Base-by-base conservation (phyloP, 2,329 filamentous ascomycete species). In the Aureobasidium lini region DNA sequence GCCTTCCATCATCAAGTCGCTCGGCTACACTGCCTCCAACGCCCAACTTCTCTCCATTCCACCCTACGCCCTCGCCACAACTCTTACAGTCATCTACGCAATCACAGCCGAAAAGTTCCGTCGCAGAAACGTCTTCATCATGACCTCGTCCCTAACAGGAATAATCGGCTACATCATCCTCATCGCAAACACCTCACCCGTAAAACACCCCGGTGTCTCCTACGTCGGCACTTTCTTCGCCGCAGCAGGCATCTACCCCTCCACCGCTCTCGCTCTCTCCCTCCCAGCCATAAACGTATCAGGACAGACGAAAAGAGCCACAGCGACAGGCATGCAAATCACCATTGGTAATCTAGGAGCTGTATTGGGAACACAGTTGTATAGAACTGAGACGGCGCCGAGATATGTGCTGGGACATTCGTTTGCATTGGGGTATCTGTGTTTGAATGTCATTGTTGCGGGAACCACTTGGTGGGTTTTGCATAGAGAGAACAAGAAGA, bases 261-360 rank as follows among this genome's bases (percentile, higher is more conserved):
- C 83, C 0, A 81, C 79, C 0, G 84, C 84, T 0, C 77, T 88
- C 2, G 81, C 84, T 0, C 75, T 89, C 0, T 84, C 82, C 1
- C 89, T 86, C 86, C 84, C 85, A 0, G 85, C 86, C 1, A 87
- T 87, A 69, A 89, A 89, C 61, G 84, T 89, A 0, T 85, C 83
- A 0, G 84, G 85, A 0, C 85, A 88, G 70, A 87, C 84, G 0
- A 89, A 89, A 70, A 77, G 86, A 0, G 84, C 83, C 1, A 83
- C 85, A 4, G 84, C 83, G 2, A 88, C 85, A 49, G 86, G 83
- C 0, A 83, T 89, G 80, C 85, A 88, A 65, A 88, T 89, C 60
- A 85, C 82, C 9, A 84, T 89, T 53, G 87, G 86, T 0, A 89
- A 88, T 63, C 67, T 86, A 1, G 86, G 86, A 0, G 85, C 84